Percentiles rank a stretch among this genome's conserved stretches.
Evolutionary conservation across 371 early-diverging fungal genomes (phyloP).

Genomic region (Funneliformis caledonium): DNA sequence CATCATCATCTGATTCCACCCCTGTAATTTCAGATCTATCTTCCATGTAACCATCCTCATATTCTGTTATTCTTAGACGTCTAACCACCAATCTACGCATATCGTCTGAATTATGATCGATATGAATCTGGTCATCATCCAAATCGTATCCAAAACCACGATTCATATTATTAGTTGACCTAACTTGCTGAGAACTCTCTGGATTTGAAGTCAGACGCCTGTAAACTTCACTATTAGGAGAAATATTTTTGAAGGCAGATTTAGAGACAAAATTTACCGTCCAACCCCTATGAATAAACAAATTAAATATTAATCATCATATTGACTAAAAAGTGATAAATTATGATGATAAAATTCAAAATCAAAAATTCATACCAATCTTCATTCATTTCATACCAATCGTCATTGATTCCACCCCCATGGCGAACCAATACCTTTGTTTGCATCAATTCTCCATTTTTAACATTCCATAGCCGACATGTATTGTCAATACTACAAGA

Average conservation of each 20-base stretch:
- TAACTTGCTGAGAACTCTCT: no score
- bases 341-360: not conserved
- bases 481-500: conserved; percentile 62
- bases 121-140: not conserved
- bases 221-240: not conserved
- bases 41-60: conserved; percentile 10
- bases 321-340: not conserved
- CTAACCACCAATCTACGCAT: not conserved
- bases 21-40: not conserved
- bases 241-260: conserved; percentile 1
- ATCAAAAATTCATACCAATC: not conserved
- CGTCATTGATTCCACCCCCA: conserved; percentile 9
- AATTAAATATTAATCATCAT: not conserved
- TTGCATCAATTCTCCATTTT: conserved; percentile 42
- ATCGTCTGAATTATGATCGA: not conserved
- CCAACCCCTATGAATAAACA: conserved; percentile 25
- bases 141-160: not conserved
- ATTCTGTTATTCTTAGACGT: not conserved
- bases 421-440: conserved; percentile 32
- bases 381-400: not conserved
- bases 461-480: conserved; percentile 57
- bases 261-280: conserved; percentile 21
- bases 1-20: not conserved
- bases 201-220: not conserved
- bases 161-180: no score